Percentiles rank a stretch among this genome's conserved stretches.
Evolutionary conservation across 768 basidiomycete species (phyloP).

Genomic region (Termitomyces sp.): DNA sequence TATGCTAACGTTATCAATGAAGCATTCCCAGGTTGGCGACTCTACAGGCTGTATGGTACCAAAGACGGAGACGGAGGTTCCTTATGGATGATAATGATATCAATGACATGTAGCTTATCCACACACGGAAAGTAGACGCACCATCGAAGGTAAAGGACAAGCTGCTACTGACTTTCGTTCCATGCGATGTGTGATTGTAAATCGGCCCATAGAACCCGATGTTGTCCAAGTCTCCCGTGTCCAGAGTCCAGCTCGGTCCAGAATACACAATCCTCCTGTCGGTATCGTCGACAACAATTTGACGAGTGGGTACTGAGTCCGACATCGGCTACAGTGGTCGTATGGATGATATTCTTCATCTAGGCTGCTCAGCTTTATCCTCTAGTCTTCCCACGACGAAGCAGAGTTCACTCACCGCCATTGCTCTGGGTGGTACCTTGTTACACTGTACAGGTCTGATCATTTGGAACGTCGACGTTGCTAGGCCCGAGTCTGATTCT

Average conservation of each 20-base stretch:
- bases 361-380: background rate
- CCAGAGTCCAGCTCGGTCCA: conserved; percentile 23
- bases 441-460: background rate
- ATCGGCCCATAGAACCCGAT: conserved; percentile 27
- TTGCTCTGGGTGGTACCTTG: background rate
- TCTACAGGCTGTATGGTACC: conserved; percentile 16
- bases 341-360: background rate
- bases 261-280: conserved; percentile 25
- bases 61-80: conserved; percentile 13
- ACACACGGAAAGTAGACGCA: conserved; percentile 5
- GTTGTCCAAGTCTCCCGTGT: conserved; percentile 19
- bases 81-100: background rate
- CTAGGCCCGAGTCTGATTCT: too few relatives aligned
- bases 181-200: conserved; percentile 28
- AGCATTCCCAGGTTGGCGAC: conserved; percentile 20
- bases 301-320: background rate
- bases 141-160: conserved; percentile 27
- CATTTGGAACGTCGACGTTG: too few relatives aligned
- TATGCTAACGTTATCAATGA: conserved; percentile 20
- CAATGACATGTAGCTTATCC: background rate
- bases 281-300: conserved; percentile 29
- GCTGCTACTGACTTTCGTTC: conserved; percentile 22
- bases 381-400: background rate
- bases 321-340: background rate
- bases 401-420: background rate